These are phyloP conservation scores for Lophiotrema nucula DNA, from an alignment of 495 filamentous ascomycete genomes.

Conservation along the genomic window DNA sequence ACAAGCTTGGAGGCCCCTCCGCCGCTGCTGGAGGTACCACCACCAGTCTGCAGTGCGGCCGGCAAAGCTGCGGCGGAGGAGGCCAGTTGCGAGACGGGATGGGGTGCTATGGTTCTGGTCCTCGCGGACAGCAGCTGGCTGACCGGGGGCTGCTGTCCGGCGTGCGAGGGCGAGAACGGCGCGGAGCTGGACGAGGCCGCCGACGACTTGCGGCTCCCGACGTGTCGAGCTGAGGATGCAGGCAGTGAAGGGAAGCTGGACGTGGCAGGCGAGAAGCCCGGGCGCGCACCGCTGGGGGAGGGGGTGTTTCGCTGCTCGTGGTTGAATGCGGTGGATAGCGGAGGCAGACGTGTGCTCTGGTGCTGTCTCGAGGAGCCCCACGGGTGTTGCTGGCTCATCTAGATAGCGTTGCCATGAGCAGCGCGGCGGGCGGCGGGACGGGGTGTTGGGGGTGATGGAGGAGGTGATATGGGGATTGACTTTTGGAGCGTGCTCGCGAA, in stretches of 20 bases:
- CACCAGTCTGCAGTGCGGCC: slow-evolving; percentile 50
- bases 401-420: slow-evolving; percentile 57
- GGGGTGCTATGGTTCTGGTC: slow-evolving; percentile 60
- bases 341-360: slow-evolving; percentile 56
- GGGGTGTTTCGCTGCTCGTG: slow-evolving; percentile 41
- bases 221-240: slow-evolving; percentile 50
- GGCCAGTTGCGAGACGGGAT: slow-evolving; percentile 58
- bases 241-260: slow-evolving; percentile 59
- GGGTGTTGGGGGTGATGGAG: slow-evolving; percentile 13
- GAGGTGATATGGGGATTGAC: slow-evolving; percentile 4
- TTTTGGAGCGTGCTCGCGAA: neutral
- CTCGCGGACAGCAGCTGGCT: slow-evolving; percentile 59
- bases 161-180: slow-evolving; percentile 55
- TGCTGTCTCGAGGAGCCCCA: slow-evolving; percentile 61
- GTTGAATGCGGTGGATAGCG: slow-evolving; percentile 57
- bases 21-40: slow-evolving; percentile 53
- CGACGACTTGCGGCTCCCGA: slow-evolving; percentile 53
- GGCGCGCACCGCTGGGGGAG: slow-evolving; percentile 48
- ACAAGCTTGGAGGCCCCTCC: slow-evolving; percentile 61
- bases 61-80: slow-evolving; percentile 59
- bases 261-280: slow-evolving; percentile 50
- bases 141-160: slow-evolving; percentile 57
- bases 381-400: slow-evolving; percentile 56
- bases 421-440: slow-evolving; percentile 41
- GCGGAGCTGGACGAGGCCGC: slow-evolving; percentile 51